Evolutionary conservation across 2,329 filamentous ascomycete species (phyloP), one percentile per base, ranked within the genome.

Genomic region (Rhynchosporium agropyri): DNA sequence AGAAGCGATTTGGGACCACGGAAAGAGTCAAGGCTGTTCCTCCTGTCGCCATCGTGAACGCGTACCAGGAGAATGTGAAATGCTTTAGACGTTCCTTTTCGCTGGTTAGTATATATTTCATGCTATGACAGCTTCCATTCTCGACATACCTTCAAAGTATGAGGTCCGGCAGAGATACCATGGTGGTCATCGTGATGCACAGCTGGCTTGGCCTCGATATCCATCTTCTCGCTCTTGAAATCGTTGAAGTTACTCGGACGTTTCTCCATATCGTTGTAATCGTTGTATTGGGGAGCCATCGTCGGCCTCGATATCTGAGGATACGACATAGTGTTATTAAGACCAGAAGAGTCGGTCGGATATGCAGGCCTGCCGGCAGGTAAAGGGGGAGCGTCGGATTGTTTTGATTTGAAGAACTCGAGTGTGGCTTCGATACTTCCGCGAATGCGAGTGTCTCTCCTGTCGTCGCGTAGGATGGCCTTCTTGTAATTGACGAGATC

Each of bases 41-140:
- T 54, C 89, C 89, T 0, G 89, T 90, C 58, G 87, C 89, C 89
- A 92, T 92, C 2, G 88, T 88, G 40, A 85, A 79, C 3, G 88
- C 90, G 75, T 88, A 93, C 89, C 89, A 91, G 4, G 68, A 64
- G 13, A 66, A 70, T 28, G 70, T 72, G 42, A 70, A 71, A 48
- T 70, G 68, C 57, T 69, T 66, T 6, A 70, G 51, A 28, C 69
- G 64, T 43, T 63, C 66, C 48, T 58, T 36, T 36, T 36, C 33
- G 9, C 33, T 36, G 33, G 33, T 36, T 10, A 36, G 33, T 36
- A 36, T 36, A 10, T 36, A 10, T 36, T 36, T 10, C 9, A 36
- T 36, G 9, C 33, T 36, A 36, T 10, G 9, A 36, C 33, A 36
- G 9, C 9, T 5, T 36, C 33, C 33, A 36, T 36, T 10, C 5